Evolutionary conservation across 2,329 filamentous ascomycete species (phyloP), one percentile per base, ranked within the genome.

Genomic region (Colletotrichum melonis): DNA sequence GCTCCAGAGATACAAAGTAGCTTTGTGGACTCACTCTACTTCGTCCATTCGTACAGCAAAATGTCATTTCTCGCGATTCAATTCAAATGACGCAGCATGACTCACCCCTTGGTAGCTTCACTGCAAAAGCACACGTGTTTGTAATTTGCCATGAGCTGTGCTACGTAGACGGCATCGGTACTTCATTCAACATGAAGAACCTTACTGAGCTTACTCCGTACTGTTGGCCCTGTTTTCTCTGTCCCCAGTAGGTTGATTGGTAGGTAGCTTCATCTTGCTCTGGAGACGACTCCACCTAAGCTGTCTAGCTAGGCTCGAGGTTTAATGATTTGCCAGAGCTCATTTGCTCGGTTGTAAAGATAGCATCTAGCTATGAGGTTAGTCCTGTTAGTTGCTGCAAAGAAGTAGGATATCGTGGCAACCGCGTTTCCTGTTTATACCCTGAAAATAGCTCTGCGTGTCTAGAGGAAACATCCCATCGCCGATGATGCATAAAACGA

Each of bases 1-100:
- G 42, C 42, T 49, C 42, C 42, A 49, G 42, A 22, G 8, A 8
- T 49, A 49, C 42, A 16, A 28, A 26, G 30, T 32, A 24, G 16
- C 14, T 64, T 32, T 55, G 49, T 38, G 28, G 62, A 35, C 49
- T 64, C 22, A 26, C 49, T 64, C 30, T 54, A 9, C 24, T 1
- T 22, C 62, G 24, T 16, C 14, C 32, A 32, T 1, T 9, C 30
- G 30, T 32, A 9, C n/a, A 54, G 19, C 46, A 38, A 35, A 55
- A 22, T n/a, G 49, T 64, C 62, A 55, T 35, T 22, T 55, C 46
- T 55, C 14, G 35, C n/a, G 30, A 38, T 49, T 32, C n/a, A 55
- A 70, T 28, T 55, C 59, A 55, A 64, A 42, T 60, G 26, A 57
- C 28, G 49, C 66, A 65, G n/a, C 60, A 73, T 73, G 67, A 70